Conservation (phyloP, 2,329 filamentous ascomycete species). For the Ophiosphaerella herpotricha region DNA sequence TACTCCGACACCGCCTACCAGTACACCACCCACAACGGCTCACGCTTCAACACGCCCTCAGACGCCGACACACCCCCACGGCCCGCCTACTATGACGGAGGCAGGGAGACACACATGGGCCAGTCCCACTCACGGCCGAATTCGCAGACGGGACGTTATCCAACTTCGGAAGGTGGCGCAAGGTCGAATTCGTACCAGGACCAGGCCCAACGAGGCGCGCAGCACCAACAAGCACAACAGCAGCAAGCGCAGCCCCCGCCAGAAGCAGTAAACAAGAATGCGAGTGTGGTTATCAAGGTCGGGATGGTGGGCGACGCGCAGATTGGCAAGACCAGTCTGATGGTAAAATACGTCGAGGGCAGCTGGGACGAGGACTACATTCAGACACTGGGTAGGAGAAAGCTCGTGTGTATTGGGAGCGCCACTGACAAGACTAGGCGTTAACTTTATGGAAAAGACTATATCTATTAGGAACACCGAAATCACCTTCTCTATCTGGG, state of each 20-base stretch:
- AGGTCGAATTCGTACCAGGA: slow-evolving; percentile 53
- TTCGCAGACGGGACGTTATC: slow-evolving; percentile 56
- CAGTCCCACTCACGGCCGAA: slow-evolving; percentile 52
- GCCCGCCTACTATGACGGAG: slow-evolving; percentile 38
- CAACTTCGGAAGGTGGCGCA: slow-evolving; percentile 49
- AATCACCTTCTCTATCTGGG: slow-evolving; percentile 99
- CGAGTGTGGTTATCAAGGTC: slow-evolving; percentile 94
- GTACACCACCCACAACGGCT: slow-evolving; percentile 42
- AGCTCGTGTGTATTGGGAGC: background rate
- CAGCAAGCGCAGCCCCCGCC: slow-evolving; percentile 33
- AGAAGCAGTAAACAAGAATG: slow-evolving; percentile 53
- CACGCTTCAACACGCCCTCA: slow-evolving; percentile 51
- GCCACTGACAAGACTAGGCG: slow-evolving; percentile 60
- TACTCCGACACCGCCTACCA: slow-evolving; percentile 57
- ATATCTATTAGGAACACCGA: slow-evolving; percentile 99
- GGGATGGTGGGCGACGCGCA: slow-evolving; percentile 99
- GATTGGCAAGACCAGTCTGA: slow-evolving; percentile 97
- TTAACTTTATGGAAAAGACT: slow-evolving; percentile 99
- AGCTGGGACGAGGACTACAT: slow-evolving; percentile 99
- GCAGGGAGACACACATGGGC: slow-evolving; percentile 42
- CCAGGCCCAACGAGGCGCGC: slow-evolving; percentile 51
- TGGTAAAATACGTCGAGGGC: slow-evolving; percentile 99
- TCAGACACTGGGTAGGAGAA: slow-evolving; percentile 76
- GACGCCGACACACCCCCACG: slow-evolving; percentile 54
- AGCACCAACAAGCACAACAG: slow-evolving; percentile 31